These are phyloP conservation scores for Paramicrosporidium saccamoebae DNA, from an alignment of 371 early-diverging fungal species.

Conservation along the genomic window DNA sequence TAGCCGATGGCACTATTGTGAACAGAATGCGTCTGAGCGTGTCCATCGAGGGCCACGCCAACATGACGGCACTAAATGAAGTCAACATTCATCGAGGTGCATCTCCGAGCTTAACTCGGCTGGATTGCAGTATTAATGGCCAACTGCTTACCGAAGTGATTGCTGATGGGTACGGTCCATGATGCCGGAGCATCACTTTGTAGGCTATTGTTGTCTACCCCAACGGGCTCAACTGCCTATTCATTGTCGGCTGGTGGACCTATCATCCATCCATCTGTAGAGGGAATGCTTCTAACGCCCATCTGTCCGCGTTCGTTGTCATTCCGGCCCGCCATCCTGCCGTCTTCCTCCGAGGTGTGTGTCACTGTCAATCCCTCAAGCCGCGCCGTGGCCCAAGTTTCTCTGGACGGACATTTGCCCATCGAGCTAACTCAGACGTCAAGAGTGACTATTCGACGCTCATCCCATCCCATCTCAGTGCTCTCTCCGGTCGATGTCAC, in stretches of 20 bases:
- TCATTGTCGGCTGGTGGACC: conserved; percentile 64
- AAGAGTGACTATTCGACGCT: too few species aligned
- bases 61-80: conserved; percentile 44
- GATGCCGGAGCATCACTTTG: neutral
- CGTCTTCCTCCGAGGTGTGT: conserved; percentile 27
- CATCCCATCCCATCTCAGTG: too few species aligned
- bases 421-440: too few species aligned
- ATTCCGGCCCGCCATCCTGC: conserved; percentile 62
- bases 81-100: conserved; percentile 53
- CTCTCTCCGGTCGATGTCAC: too few species aligned
- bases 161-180: conserved; percentile 12
- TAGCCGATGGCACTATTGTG: conserved; percentile 17
- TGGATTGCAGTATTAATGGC: conserved; percentile 38
- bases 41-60: conserved; percentile 7
- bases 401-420: too few species aligned
- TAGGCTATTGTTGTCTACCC: conserved; percentile 49
- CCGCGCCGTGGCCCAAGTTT: too few species aligned
- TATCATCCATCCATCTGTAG: conserved; percentile 69
- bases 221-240: conserved; percentile 84
- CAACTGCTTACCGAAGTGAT: conserved; percentile 51
- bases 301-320: conserved; percentile 80
- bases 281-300: conserved; percentile 53
- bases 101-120: conserved; percentile 35
- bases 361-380: too few species aligned
- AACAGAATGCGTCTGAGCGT: conserved; percentile 37